A percentile compares a stretch with the other conserved stretches of the same genome.
These are phyloP conservation scores for Venturia effusa DNA, from an alignment of 2,329 filamentous ascomycete genomes.

Conservation along the genomic window DNA sequence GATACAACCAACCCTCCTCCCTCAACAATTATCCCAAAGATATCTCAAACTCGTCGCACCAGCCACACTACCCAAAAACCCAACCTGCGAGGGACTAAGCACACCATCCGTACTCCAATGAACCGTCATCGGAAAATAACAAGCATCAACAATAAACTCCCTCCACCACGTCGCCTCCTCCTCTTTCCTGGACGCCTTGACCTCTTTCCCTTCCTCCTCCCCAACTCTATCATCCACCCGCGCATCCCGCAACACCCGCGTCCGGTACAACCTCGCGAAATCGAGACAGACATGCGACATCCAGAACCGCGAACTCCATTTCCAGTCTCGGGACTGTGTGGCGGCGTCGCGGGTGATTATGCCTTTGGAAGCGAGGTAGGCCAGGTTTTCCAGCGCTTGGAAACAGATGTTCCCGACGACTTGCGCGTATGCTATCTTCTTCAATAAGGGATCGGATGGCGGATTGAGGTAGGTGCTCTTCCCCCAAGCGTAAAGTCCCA, in stretches of 20 bases:
- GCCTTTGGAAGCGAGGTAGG: slow-evolving; percentile 64
- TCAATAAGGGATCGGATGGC: slow-evolving; percentile 34
- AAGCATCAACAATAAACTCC: slow-evolving; percentile 56
- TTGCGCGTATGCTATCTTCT: slow-evolving; percentile 53
- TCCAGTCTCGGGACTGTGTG: slow-evolving; percentile 46
- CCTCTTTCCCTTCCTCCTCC: slow-evolving; percentile 34
- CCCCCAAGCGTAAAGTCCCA: slow-evolving; percentile 63
- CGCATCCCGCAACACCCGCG: slow-evolving; percentile 31
- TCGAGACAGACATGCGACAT: slow-evolving; percentile 67
- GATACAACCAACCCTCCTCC: slow-evolving; percentile 9
- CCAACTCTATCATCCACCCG: slow-evolving; percentile 17
- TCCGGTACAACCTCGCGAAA: slow-evolving; percentile 48
- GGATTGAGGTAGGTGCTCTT: slow-evolving; percentile 21
- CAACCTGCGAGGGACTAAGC: slow-evolving; percentile 47
- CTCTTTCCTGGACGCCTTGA: slow-evolving; percentile 19
- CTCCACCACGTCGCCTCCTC: slow-evolving; percentile 46
- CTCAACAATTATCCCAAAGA: slow-evolving; percentile 32
- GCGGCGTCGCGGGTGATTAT: slow-evolving; percentile 41
- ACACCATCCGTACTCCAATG: slow-evolving; percentile 71
- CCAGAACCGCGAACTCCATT: slow-evolving; percentile 74
- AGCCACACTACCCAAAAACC: slow-evolving; percentile 45
- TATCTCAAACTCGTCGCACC: slow-evolving; percentile 33
- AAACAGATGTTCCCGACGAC: slow-evolving; percentile 57
- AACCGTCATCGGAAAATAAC: slow-evolving; percentile 72
- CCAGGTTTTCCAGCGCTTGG: slow-evolving; percentile 74